These are phyloP conservation scores for Macadamia tetraphylla DNA, from an alignment of 164 flowering plant species.

Conservation along the genomic window DNA sequence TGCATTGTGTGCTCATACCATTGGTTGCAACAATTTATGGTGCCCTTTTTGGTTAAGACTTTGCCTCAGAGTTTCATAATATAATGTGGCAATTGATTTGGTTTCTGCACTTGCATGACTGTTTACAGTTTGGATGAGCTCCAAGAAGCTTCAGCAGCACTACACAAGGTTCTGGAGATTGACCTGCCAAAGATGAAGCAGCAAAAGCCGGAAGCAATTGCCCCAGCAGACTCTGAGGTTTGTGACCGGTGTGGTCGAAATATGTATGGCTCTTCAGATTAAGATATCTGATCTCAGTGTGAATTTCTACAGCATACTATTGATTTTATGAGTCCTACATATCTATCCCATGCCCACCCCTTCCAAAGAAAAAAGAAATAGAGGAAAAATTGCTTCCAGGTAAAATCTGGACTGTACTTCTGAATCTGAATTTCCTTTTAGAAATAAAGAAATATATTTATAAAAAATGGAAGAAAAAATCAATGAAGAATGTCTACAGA, in stretches of 20 bases:
- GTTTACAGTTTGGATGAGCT: constrained; percentile 74
- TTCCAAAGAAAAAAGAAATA: background rate
- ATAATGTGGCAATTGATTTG: background rate
- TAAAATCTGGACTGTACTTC: background rate
- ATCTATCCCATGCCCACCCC: background rate
- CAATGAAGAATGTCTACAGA: too few species aligned
- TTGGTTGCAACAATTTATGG: background rate
- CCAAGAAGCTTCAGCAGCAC: constrained; percentile 65
- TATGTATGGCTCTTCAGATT: constrained; percentile 24
- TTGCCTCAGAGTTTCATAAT: background rate
- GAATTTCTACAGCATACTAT: background rate
- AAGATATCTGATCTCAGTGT: constrained; percentile 5
- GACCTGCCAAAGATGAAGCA: constrained; percentile 71
- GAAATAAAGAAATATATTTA: background rate
- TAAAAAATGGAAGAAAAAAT: too few species aligned
- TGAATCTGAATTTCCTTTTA: background rate
- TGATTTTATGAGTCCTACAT: background rate
- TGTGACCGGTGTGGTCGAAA: constrained; percentile 83
- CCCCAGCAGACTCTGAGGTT: constrained; percentile 21
- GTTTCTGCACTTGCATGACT: background rate
- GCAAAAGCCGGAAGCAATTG: constrained; percentile 37
- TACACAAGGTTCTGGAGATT: constrained; percentile 59
- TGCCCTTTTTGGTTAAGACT: too few species aligned
- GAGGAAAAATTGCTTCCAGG: background rate
- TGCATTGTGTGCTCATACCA: background rate